Percentiles rank a stretch among this genome's conserved stretches.
Evolutionary conservation across 2,329 filamentous ascomycete genomes (phyloP).

Genomic region (Zalaria obscura): DNA sequence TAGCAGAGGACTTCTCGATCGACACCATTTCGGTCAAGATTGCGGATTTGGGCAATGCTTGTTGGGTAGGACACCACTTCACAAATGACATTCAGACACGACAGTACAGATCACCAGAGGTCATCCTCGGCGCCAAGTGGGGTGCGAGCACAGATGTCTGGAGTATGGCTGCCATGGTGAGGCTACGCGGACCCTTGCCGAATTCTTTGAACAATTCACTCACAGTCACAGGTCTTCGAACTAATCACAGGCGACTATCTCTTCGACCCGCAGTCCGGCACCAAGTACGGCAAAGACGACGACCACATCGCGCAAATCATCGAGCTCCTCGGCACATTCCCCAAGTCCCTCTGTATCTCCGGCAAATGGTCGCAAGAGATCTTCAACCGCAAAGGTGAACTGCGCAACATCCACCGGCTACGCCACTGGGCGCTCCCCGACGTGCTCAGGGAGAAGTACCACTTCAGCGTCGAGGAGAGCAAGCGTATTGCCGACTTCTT

Average conservation of each 20-base stretch:
- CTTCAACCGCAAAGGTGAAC: conserved; percentile 92
- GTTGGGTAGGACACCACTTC: conserved; percentile 98
- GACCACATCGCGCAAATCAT: conserved; percentile 99
- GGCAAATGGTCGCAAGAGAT: conserved; percentile 99
- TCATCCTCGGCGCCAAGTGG: conserved; percentile 95
- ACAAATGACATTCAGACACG: conserved; percentile 98
- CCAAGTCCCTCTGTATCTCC: conserved; percentile 77
- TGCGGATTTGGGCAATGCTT: conserved; percentile 93
- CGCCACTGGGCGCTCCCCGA: conserved; percentile 92
- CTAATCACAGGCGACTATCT: conserved; percentile 96
- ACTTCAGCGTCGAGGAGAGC: conserved; percentile 73
- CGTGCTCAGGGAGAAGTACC: conserved; percentile 91
- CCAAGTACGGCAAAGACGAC: conserved; percentile 98
- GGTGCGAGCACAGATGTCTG: conserved; percentile 98
- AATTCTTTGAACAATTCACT: conserved; percentile 4
- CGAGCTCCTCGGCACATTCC: conserved; percentile 85
- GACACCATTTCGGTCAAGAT: conserved; percentile 97
- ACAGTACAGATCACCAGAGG: conserved; percentile 93
- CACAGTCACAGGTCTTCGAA: conserved; percentile 63
- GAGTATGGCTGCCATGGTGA: conserved; percentile 99
- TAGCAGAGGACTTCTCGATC: conserved; percentile 43
- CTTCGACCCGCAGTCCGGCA: conserved; percentile 95
- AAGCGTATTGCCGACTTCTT: conserved; percentile 72
- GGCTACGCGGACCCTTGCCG: conserved; percentile 11
- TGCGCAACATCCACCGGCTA: conserved; percentile 91